Conservation (phyloP, 805 yeast genomes). For the Yamadazyma insecticola region DNA sequence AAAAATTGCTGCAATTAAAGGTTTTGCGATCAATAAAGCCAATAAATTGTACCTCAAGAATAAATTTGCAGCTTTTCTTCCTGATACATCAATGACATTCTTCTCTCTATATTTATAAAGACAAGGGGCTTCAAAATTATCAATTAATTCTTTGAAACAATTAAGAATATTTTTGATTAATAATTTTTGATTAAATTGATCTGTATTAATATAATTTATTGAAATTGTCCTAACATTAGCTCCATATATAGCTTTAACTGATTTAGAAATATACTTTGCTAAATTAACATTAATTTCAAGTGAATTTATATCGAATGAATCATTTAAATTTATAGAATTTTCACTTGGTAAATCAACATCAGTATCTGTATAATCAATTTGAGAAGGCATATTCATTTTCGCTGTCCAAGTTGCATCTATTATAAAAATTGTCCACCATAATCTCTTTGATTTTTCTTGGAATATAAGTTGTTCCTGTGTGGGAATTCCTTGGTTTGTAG, state of each 20-base stretch:
- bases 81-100: conserved; percentile 16
- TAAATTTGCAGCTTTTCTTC: conserved; percentile 29
- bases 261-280: conserved; percentile 33
- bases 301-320: conserved; percentile 23
- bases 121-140: conserved; percentile 27
- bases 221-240: conserved; percentile 37
- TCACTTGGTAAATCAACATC: conserved; percentile 39
- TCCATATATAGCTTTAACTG: conserved; percentile 33
- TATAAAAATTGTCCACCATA: conserved; percentile 41
- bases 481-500: conserved; percentile 6
- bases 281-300: conserved; percentile 37
- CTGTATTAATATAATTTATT: conserved; percentile 37
- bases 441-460: conserved; percentile 28
- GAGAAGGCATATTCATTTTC: conserved; percentile 34
- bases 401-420: conserved; percentile 39
- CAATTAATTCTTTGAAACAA: conserved; percentile 24
- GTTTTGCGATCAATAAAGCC: conserved; percentile 27
- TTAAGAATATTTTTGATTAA: conserved; percentile 25
- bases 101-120: conserved; percentile 17
- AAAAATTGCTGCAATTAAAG: conserved; percentile 29
- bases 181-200: conserved; percentile 33
- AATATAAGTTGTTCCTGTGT: conserved; percentile 2
- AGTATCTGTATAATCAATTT: conserved; percentile 38
- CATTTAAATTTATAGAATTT: conserved; percentile 22
- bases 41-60: conserved; percentile 33